Percentiles rank a stretch among this genome's conserved stretches.
Evolutionary conservation across 139 green algal genomes (phyloP).

Genomic region (Edaphochlamys debaryana): DNA sequence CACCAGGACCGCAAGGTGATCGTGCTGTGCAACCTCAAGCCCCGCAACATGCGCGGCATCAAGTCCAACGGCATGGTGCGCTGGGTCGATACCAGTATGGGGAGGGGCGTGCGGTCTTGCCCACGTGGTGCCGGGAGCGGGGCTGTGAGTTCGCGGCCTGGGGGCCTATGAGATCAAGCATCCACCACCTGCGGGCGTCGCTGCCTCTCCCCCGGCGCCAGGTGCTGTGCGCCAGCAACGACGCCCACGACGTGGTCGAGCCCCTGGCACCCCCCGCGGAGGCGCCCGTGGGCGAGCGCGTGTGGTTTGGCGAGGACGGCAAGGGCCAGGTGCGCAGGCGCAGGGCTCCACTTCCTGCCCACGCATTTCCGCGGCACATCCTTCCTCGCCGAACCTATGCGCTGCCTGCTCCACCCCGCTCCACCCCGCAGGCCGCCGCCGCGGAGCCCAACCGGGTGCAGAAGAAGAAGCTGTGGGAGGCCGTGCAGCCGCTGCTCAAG

Average conservation of each 20-base stretch:
- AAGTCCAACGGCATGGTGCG: constrained; percentile 61
- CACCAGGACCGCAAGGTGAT: constrained; percentile 79
- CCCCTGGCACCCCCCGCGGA: constrained; percentile 74
- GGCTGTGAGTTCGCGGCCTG: no score
- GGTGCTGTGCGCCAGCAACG: constrained; percentile 84
- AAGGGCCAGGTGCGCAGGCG: constrained; percentile 50
- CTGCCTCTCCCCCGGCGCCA: constrained; percentile 50
- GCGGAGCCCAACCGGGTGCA: constrained; percentile 70
- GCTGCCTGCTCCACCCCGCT: no score
- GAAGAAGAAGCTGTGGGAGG: constrained; percentile 91
- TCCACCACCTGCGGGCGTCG: constrained; percentile 42
- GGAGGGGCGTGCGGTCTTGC: background rate
- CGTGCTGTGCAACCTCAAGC: constrained; percentile 90
- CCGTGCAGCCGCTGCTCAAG: constrained; percentile 73
- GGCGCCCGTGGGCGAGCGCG: constrained; percentile 75
- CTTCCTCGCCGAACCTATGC: no score
- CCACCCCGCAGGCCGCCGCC: constrained; percentile 49
- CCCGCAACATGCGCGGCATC: constrained; percentile 79
- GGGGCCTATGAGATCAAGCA: no score
- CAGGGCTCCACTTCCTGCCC: background rate
- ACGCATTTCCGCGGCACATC: no score
- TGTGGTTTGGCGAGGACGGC: constrained; percentile 73
- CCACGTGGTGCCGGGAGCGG: no score
- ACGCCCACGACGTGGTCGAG: constrained; percentile 80
- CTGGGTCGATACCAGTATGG: background rate